phyloP scores from a whole-genome alignment of 2,329 filamentous ascomycete genomes.

The Aspergillus sp. region DNA sequence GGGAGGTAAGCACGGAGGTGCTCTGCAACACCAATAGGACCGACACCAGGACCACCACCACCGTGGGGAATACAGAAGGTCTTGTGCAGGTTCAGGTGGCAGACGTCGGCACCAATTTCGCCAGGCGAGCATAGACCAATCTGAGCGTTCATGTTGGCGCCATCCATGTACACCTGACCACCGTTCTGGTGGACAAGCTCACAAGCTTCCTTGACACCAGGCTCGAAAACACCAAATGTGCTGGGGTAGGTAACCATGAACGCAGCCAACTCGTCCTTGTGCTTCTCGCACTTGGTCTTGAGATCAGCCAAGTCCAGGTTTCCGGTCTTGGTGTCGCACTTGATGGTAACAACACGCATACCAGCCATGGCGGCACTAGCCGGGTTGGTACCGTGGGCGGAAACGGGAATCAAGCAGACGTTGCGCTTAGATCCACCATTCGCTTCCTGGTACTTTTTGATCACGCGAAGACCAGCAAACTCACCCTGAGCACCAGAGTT shows the following conservation, averaged over 20 bases:
- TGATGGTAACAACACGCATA: slow-evolving; percentile 87
- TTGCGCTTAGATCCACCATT: slow-evolving; percentile 63
- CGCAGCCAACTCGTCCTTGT: slow-evolving; percentile 76
- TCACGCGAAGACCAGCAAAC: slow-evolving; percentile 81
- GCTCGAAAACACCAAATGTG: slow-evolving; percentile 93
- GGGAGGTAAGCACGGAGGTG: slow-evolving; percentile 74
- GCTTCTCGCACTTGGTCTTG: slow-evolving; percentile 79
- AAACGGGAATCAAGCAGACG: slow-evolving; percentile 89
- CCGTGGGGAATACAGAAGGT: slow-evolving; percentile 98
- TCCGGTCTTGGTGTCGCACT: slow-evolving; percentile 79
- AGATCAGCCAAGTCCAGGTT: slow-evolving; percentile 85
- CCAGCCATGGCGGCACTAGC: slow-evolving; percentile 93
- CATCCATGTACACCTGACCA: slow-evolving; percentile 97
- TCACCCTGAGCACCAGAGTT: slow-evolving; percentile 96
- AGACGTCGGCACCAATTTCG: slow-evolving; percentile 92
- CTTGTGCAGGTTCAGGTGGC: slow-evolving; percentile 96
- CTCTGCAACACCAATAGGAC: slow-evolving; percentile 83
- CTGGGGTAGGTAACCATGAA: slow-evolving; percentile 98
- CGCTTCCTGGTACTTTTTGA: slow-evolving; percentile 73
- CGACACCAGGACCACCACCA: slow-evolving; percentile 86
- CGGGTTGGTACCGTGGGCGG: slow-evolving; percentile 92
- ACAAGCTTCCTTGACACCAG: slow-evolving; percentile 76
- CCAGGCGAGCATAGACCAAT: slow-evolving; percentile 92
- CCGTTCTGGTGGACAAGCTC: slow-evolving; percentile 78
- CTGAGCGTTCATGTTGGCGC: slow-evolving; percentile 97